A percentile compares a stretch with the other conserved stretches of the same genome.
These are phyloP conservation scores for Xylaria sp. DNA, from an alignment of 2,329 filamentous ascomycete species.

Conservation along the genomic window DNA sequence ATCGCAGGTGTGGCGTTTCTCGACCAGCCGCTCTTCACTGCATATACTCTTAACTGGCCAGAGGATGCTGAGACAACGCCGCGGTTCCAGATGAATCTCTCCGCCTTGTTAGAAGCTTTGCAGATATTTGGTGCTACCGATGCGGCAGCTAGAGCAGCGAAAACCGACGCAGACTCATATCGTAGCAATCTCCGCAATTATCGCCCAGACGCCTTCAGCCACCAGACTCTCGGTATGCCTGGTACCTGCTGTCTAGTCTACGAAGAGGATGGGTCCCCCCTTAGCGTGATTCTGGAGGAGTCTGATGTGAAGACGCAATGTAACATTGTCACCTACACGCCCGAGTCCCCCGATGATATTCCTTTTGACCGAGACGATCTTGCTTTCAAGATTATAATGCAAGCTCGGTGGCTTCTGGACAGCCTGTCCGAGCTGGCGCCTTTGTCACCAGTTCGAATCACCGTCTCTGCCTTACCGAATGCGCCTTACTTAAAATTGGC, in stretches of 20 bases:
- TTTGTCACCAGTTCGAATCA: slow-evolving; percentile 78
- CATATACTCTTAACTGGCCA: slow-evolving; percentile 75
- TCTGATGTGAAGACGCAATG: slow-evolving; percentile 88
- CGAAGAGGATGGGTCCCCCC: slow-evolving; percentile 75
- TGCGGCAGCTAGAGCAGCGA: slow-evolving; percentile 67
- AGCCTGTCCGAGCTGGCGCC: slow-evolving; percentile 75
- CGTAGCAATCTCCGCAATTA: slow-evolving; percentile 71
- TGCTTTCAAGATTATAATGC: slow-evolving; percentile 95
- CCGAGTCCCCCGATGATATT: slow-evolving; percentile 80
- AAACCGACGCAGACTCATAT: slow-evolving; percentile 69
- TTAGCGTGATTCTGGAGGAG: slow-evolving; percentile 89
- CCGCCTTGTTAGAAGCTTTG: slow-evolving; percentile 89
- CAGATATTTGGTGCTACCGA: slow-evolving; percentile 95
- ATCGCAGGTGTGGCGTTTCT: slow-evolving; percentile 78
- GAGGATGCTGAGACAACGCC: slow-evolving; percentile 63
- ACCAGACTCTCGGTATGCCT: slow-evolving; percentile 82
- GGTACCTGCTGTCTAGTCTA: slow-evolving; percentile 90
- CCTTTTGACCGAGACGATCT: slow-evolving; percentile 86
- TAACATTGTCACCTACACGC: slow-evolving; percentile 87
- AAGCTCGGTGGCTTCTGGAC: slow-evolving; percentile 76
- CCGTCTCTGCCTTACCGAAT: slow-evolving; percentile 71
- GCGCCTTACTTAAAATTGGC: slow-evolving; percentile 81
- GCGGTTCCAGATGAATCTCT: slow-evolving; percentile 86
- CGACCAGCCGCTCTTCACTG: slow-evolving; percentile 88
- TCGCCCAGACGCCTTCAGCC: slow-evolving; percentile 80